phyloP scores from a whole-genome alignment of 2,329 filamentous ascomycete genomes.

The Ceratocystis destructans region DNA sequence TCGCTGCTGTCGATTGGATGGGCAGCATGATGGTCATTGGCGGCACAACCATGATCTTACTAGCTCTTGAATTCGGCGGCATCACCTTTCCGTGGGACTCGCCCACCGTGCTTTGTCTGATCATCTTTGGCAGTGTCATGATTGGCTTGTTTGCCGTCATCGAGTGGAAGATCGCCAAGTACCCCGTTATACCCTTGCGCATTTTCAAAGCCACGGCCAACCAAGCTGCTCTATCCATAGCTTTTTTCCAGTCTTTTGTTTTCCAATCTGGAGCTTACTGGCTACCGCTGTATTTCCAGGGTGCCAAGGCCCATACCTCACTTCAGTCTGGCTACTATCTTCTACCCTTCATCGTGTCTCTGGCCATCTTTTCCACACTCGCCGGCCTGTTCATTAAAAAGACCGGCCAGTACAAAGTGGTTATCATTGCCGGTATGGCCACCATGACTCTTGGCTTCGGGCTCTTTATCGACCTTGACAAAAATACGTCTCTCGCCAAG shows the following conservation, averaged over 20 bases:
- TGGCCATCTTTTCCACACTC: conserved; percentile 48
- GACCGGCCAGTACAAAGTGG: conserved; percentile 50
- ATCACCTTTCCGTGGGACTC: conserved; percentile 62
- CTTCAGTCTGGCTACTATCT: conserved; percentile 62
- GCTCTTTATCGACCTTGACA: conserved; percentile 46
- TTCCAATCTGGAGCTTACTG: conserved; percentile 72
- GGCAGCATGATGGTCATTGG: conserved; percentile 50
- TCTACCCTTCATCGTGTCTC: conserved; percentile 53
- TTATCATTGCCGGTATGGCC: conserved; percentile 45
- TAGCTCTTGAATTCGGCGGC: conserved; percentile 76
- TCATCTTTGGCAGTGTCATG: conserved; percentile 56
- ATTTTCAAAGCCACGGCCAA: conserved; percentile 57
- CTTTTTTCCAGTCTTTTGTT: conserved; percentile 60
- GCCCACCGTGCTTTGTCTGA: conserved; percentile 59
- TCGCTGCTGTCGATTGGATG: conserved; percentile 49
- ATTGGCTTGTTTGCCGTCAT: conserved; percentile 55
- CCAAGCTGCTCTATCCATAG: conserved; percentile 48
- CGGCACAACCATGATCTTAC: conserved; percentile 70
- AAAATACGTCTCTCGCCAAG: conserved; percentile 40
- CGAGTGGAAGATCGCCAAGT: conserved; percentile 59
- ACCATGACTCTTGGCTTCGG: conserved; percentile 53
- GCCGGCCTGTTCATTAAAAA: conserved; percentile 46
- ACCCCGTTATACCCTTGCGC: conserved; percentile 62
- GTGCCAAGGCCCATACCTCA: conserved; percentile 52
- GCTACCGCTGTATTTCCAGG: conserved; percentile 74